Conservation (phyloP, 2,329 filamentous ascomycete genomes). For the Akanthomyces muscarius region DNA sequence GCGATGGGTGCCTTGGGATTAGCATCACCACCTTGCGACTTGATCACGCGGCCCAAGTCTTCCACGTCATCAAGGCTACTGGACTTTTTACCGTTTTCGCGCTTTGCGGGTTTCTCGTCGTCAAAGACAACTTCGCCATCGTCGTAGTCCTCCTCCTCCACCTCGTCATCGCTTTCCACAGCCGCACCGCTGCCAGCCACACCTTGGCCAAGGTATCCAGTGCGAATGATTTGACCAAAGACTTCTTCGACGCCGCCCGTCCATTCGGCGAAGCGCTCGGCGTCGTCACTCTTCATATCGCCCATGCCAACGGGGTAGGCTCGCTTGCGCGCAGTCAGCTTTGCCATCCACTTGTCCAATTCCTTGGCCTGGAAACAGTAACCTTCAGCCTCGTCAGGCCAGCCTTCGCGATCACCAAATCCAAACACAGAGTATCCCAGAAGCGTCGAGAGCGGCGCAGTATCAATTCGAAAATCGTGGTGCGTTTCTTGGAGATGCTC, state of each 20-base stretch:
- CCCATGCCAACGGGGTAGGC: conserved; percentile 87
- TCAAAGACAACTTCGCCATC: conserved; percentile 48
- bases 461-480: conserved; percentile 94
- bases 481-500: conserved; percentile 88
- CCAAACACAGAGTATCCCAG: conserved; percentile 92
- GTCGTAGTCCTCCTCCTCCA: conserved; percentile 55
- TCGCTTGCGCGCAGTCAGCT: conserved; percentile 77
- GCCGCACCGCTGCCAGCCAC: conserved; percentile 78
- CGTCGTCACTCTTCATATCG: conserved; percentile 73
- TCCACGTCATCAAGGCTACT: conserved; percentile 71
- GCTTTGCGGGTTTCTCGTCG: conserved; percentile 41
- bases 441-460: conserved; percentile 69
- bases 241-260: conserved; percentile 67
- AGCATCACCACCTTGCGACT: conserved; percentile 39
- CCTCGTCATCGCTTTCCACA: conserved; percentile 78
- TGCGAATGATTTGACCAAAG: conserved; percentile 59
- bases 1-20: conserved; percentile 54
- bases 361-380: conserved; percentile 92
- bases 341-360: conserved; percentile 96
- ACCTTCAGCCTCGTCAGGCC: conserved; percentile 85
- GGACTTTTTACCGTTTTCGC: conserved; percentile 33
- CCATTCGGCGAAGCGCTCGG: conserved; percentile 71
- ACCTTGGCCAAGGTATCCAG: conserved; percentile 57
- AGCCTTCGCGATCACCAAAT: conserved; percentile 84
- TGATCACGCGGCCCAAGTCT: conserved; percentile 68